phyloP scores from a whole-genome alignment of 345 rosid species.

The Rhodamnia argentea region DNA sequence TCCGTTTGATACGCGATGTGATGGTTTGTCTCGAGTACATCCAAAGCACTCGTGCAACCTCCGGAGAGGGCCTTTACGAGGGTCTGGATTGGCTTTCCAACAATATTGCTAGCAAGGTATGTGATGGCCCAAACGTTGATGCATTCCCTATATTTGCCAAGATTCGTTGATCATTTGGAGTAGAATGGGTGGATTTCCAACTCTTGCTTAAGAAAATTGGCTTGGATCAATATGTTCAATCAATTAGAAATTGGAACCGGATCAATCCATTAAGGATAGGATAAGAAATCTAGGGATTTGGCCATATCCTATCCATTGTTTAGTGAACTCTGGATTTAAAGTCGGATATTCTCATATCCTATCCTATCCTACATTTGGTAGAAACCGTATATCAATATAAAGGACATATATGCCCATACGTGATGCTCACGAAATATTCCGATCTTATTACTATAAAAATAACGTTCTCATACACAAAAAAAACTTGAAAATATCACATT shows the following conservation, averaged over 20 bases:
- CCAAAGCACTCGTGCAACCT: conserved; percentile 75
- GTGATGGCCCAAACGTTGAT: neutral
- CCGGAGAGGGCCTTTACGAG: conserved; percentile 79
- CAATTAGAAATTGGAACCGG: neutral
- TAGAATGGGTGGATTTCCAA: neutral
- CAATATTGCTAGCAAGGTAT: conserved; percentile 59
- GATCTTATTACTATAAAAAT: too few species aligned
- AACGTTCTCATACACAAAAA: too few species aligned
- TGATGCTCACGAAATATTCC: too few species aligned
- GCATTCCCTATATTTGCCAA: neutral
- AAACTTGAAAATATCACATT: too few species aligned
- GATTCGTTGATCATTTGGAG: neutral
- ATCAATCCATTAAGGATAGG: neutral
- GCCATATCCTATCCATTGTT: too few species aligned
- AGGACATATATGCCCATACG: too few species aligned
- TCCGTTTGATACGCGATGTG: neutral
- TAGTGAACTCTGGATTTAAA: too few species aligned
- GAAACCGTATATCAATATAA: too few species aligned
- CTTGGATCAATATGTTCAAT: neutral
- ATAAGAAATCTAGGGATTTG: too few species aligned
- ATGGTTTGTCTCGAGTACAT: conserved; percentile 45
- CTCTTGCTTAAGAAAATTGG: neutral
- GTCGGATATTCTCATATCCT: too few species aligned
- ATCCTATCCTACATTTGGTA: too few species aligned
- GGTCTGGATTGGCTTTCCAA: conserved; percentile 85